These are phyloP conservation scores for Durusdinium trenchii DNA, from an alignment of 73 alveolate genomes.

Conservation along the genomic window DNA sequence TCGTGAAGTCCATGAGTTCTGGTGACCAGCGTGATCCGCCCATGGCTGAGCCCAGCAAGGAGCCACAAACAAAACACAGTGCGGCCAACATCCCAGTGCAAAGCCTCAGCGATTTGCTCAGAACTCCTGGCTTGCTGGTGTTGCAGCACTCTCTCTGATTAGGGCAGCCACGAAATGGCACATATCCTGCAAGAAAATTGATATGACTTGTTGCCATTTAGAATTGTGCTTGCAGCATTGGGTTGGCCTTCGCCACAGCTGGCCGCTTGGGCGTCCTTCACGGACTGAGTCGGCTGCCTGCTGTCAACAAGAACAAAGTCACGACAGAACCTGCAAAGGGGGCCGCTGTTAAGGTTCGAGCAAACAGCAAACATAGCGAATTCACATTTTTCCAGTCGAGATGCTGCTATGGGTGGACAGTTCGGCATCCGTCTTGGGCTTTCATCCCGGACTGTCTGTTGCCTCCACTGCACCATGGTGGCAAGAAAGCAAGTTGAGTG, in stretches of 20 bases:
- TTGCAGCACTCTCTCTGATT: constrained; percentile 8
- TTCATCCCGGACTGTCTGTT: too few species aligned
- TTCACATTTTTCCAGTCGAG: too few species aligned
- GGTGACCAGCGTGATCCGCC: constrained; percentile 52
- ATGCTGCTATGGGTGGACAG: too few species aligned
- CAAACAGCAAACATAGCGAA: too few species aligned
- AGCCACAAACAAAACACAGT: constrained; percentile 33
- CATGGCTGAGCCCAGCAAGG: constrained; percentile 55
- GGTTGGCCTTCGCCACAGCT: constrained; percentile 37
- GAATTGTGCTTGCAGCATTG: neutral
- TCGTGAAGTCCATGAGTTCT: constrained; percentile 69
- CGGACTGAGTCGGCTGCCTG: constrained; percentile 13
- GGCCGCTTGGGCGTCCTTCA: constrained; percentile 38
- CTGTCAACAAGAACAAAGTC: neutral
- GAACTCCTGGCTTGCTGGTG: constrained; percentile 6
- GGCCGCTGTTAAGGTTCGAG: too few species aligned
- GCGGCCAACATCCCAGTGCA: constrained; percentile 76
- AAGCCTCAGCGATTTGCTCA: neutral
- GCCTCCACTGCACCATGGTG: too few species aligned
- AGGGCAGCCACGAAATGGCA: constrained; percentile 33
- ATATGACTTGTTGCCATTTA: too few species aligned
- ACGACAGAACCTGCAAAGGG: constrained; percentile 8
- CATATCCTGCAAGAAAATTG: constrained; percentile 54
- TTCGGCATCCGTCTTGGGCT: too few species aligned
- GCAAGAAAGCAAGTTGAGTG: too few species aligned